Evolutionary conservation across 495 filamentous ascomycete genomes (phyloP).

Genomic region (Xylaria sp.): DNA sequence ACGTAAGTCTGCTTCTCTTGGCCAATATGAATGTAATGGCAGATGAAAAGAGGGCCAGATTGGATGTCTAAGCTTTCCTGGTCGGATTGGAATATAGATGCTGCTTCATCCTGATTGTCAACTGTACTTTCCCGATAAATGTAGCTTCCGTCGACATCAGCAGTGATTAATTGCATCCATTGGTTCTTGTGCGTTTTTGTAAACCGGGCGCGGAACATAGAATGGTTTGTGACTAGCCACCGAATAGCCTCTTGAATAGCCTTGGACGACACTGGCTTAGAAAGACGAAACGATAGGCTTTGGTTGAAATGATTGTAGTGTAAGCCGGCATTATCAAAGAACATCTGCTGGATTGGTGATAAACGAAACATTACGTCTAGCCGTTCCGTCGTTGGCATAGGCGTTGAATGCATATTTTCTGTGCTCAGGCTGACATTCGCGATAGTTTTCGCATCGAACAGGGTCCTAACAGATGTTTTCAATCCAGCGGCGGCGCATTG

Average conservation of each 20-base stretch:
- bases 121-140: slow-evolving; percentile 27
- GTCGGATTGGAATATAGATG: slow-evolving; percentile 28
- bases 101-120: slow-evolving; percentile 29
- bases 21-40: slow-evolving; percentile 34
- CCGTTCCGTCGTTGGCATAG: not conserved
- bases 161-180: slow-evolving; percentile 35
- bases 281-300: slow-evolving; percentile 61
- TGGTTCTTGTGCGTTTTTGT: not conserved
- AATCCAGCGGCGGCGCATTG: slow-evolving; percentile 43
- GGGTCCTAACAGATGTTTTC: slow-evolving; percentile 43
- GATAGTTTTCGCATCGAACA: slow-evolving; percentile 52
- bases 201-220: slow-evolving; percentile 18
- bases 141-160: slow-evolving; percentile 31
- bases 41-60: slow-evolving; percentile 45
- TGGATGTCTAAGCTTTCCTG: slow-evolving; percentile 44
- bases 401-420: slow-evolving; percentile 15
- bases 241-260: slow-evolving; percentile 53
- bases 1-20: slow-evolving; percentile 43
- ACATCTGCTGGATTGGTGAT: slow-evolving; percentile 67
- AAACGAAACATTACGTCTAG: slow-evolving; percentile 41
- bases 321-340: slow-evolving; percentile 54
- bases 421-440: slow-evolving; percentile 30
- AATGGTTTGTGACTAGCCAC: slow-evolving; percentile 59
- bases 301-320: slow-evolving; percentile 67
- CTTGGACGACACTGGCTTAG: slow-evolving; percentile 41